Evolutionary conservation across 1,284 basidiomycete species (phyloP), one percentile per base, ranked within the genome.

Genomic region (Schizophyllum amplum): DNA sequence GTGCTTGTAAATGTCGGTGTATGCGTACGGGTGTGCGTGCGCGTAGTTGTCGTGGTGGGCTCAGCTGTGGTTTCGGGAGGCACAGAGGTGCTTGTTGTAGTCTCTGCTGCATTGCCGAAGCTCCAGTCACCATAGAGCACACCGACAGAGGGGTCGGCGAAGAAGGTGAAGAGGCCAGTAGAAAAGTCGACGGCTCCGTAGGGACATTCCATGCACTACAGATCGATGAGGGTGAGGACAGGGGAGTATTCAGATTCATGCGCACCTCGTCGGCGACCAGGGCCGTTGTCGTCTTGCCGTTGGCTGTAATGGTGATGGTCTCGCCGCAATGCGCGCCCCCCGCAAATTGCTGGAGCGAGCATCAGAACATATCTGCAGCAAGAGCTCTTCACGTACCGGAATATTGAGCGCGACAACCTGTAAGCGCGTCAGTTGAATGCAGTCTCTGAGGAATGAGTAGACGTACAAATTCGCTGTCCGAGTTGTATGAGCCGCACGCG

Each of bases 121-220:
- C 64, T 68, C 79, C 78, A 80, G 20, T 65, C 62, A 52, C 75
- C 76, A 53, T 69, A 62, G 59, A 78, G 66, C n/a, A 65, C 64
- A 47, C 77, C 78, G 7, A 55, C 57, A 51, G 62, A 59, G 4
- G 61, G 55, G 49, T 64, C 61, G 22, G 62, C 68, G 54, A 75
- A 67, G 57, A 65, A 64, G 15, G 59, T 52, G 71, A 85, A 85
- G 21, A 87, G 75, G n/a, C 73, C 68, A 3, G 68, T 67, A 25
- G 75, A 77, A 60, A 86, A 68, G 69, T 87, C 84, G 55, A 86
- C 74, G 50, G 69, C 77, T 51, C 80, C 79, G 59, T 69, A 75
- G 4, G 69, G 68, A 67, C 80, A 82, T 5, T 65, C 66, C 24
- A 71, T 70, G 63, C 78, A 79, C 68, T 73, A 46, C 11, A 47